These are phyloP conservation scores for Patellifolia procumbens DNA, from an alignment of 179 eudicot species.

Conservation along the genomic window DNA sequence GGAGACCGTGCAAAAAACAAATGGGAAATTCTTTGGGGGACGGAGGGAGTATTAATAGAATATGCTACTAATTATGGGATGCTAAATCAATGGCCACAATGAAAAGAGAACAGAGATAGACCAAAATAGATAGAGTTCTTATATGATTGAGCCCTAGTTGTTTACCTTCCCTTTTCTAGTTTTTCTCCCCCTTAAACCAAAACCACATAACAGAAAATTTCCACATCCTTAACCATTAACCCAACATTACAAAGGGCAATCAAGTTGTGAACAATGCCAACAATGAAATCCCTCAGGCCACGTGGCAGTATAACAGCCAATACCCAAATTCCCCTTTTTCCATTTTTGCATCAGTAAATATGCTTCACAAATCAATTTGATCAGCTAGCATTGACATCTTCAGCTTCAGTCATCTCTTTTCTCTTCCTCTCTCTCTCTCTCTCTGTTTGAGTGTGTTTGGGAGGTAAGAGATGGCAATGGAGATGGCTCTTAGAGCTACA, in stretches of 20 bases:
- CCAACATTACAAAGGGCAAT: neutral
- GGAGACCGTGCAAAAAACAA: too few species aligned
- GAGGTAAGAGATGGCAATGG: conserved; percentile 25
- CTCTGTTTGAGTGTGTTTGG: conserved; percentile 19
- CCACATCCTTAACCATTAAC: neutral
- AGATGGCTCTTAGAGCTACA: conserved; percentile 53
- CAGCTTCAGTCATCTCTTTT: neutral
- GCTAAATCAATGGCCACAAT: neutral
- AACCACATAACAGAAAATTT: neutral
- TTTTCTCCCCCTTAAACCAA: neutral
- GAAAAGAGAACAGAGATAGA: too few species aligned
- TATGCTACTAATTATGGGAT: neutral
- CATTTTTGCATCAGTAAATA: conserved; percentile 24
- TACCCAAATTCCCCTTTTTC: neutral
- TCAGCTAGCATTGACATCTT: conserved; percentile 5
- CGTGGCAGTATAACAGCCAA: conserved; percentile 19
- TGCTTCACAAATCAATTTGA: conserved; percentile 6
- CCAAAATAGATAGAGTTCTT: neutral
- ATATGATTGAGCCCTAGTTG: neutral
- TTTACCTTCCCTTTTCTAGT: neutral
- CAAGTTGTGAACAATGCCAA: neutral
- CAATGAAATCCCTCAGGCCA: conserved; percentile 11
- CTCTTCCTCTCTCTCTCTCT: conserved; percentile 1
- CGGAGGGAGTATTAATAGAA: too few species aligned
- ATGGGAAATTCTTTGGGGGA: too few species aligned